Evolutionary conservation across 192 early-diverging fungal genomes (phyloP).

Genomic region (Podila horticola): DNA sequence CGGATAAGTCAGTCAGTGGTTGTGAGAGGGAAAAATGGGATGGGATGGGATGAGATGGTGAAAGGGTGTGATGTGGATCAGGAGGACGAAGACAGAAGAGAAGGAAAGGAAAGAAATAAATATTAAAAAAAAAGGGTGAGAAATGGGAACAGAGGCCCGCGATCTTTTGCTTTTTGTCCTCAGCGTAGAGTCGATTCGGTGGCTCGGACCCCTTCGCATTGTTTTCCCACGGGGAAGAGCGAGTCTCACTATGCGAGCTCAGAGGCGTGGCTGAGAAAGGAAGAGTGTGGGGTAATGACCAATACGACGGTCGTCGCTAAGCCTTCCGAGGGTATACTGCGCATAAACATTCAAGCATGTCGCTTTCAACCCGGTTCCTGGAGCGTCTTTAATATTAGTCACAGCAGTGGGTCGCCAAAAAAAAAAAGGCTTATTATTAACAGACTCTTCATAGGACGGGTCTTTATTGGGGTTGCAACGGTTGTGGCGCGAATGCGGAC

Average conservation of each 20-base stretch:
- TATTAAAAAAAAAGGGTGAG: neutral
- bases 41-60: neutral
- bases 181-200: neutral
- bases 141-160: neutral
- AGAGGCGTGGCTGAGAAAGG: neutral
- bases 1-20: no score
- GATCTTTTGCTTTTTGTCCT: neutral
- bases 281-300: no score
- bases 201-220: neutral
- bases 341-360: no score
- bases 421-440: neutral
- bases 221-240: neutral
- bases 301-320: no score
- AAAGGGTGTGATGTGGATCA: neutral
- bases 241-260: neutral
- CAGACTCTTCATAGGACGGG: neutral
- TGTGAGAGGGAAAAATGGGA: neutral
- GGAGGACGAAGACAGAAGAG: neutral
- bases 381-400: neutral
- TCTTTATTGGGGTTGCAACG: conserved; percentile 4
- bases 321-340: no score
- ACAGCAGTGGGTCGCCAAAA: no score
- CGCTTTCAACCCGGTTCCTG: neutral
- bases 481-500: conserved; percentile 20
- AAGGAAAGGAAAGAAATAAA: neutral